Conservation (phyloP, 2,329 filamentous ascomycete genomes). For the Septoria petroselini region DNA sequence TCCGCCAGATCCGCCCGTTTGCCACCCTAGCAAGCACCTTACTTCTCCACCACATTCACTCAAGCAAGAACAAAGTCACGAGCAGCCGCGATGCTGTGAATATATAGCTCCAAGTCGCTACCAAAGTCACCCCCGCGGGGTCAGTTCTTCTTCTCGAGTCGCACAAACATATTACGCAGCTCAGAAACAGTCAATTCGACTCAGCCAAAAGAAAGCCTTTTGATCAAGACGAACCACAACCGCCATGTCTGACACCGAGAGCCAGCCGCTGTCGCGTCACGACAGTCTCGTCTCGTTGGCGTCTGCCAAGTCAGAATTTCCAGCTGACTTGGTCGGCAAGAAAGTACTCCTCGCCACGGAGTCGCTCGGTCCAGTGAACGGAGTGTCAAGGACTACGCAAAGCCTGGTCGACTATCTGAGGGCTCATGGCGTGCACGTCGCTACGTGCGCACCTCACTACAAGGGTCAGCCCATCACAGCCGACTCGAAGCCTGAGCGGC, state of each 20-base stretch:
- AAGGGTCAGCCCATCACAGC: constrained; percentile 51
- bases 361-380: constrained; percentile 69
- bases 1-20: background rate
- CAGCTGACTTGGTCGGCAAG: constrained; percentile 54
- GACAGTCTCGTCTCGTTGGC: constrained; percentile 10
- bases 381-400: constrained; percentile 67
- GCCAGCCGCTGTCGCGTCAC: constrained; percentile 6
- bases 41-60: constrained; percentile 9
- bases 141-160: background rate
- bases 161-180: background rate
- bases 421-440: constrained; percentile 61
- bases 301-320: constrained; percentile 37
- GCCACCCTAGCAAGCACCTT: background rate
- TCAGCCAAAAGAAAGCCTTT: no score
- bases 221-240: no score
- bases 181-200: background rate
- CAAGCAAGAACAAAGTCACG: background rate
- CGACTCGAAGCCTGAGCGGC: constrained; percentile 29
- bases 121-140: background rate
- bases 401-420: constrained; percentile 67
- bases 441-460: constrained; percentile 62
- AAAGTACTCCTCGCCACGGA: constrained; percentile 66
- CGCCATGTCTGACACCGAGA: background rate
- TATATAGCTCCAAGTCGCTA: background rate
- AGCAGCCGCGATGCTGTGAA: background rate